phyloP scores from a whole-genome alignment of 169 alveolate species.

The Plasmodium falciparum region DNA sequence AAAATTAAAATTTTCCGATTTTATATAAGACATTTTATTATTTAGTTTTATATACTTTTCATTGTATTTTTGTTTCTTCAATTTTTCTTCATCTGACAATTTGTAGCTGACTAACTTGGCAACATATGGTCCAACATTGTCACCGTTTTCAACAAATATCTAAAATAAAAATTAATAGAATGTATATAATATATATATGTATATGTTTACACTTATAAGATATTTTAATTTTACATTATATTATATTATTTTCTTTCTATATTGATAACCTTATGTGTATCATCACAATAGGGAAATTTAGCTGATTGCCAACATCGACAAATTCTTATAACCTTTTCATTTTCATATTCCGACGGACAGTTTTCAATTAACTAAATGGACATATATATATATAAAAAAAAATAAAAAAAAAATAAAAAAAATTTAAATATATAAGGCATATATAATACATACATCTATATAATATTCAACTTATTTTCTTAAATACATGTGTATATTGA shows the following conservation, averaged over 20 bases:
- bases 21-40: conserved; percentile 25
- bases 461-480: background rate
- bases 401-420: background rate
- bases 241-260: background rate
- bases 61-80: conserved; percentile 52
- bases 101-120: conserved; percentile 74
- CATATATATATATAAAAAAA: conserved; percentile 2
- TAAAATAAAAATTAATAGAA: conserved; percentile 1
- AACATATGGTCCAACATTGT: conserved; percentile 86
- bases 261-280: conserved; percentile 87
- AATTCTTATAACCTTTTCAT: conserved; percentile 81
- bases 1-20: conserved; percentile 5
- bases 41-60: conserved; percentile 62
- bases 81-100: conserved; percentile 58
- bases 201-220: conserved; percentile 1
- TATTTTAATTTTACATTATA: background rate
- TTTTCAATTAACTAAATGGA: conserved; percentile 73
- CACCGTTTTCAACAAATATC: conserved; percentile 85
- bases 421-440: background rate
- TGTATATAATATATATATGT: background rate
- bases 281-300: conserved; percentile 91
- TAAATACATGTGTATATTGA: conserved; percentile 81
- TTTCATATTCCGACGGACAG: conserved; percentile 79
- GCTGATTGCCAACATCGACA: conserved; percentile 92
- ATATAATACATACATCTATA: background rate